Percentiles rank a stretch among this genome's conserved stretches.
Evolutionary conservation across 2,329 filamentous ascomycete species (phyloP).

Genomic region (Fusarium verrucosum): DNA sequence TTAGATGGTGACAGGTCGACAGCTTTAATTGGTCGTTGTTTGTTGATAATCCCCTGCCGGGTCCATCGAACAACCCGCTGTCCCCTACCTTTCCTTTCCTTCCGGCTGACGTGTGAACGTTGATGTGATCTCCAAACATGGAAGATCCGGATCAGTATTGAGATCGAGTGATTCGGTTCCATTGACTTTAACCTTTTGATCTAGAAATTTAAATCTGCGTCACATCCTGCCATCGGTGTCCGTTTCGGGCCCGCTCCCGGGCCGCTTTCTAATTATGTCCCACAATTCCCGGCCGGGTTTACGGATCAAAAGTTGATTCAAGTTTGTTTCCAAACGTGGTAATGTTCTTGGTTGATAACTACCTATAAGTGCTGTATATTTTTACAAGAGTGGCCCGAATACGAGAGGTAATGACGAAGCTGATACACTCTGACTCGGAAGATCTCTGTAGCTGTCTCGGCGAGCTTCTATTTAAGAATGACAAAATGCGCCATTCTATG

Average conservation of each 20-base stretch:
- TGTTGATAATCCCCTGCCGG: slow-evolving; percentile 1
- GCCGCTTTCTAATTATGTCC: background rate
- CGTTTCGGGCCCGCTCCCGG: background rate
- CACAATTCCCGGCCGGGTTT: slow-evolving; percentile 3
- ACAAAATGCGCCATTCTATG: too few relatives aligned
- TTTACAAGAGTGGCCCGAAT: too few relatives aligned
- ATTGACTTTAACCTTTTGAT: background rate
- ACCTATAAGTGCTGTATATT: too few relatives aligned
- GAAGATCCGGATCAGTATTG: too few relatives aligned
- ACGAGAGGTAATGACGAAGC: too few relatives aligned
- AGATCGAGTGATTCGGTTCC: background rate
- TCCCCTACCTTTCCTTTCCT: background rate
- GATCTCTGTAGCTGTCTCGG: too few relatives aligned
- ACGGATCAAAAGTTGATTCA: background rate
- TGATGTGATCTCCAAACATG: background rate
- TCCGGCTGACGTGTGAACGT: background rate
- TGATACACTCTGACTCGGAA: too few relatives aligned
- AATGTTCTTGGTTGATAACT: too few relatives aligned
- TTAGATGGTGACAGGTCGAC: background rate
- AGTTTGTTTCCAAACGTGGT: background rate
- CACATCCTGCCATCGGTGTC: slow-evolving; percentile 11
- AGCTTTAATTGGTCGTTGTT: background rate
- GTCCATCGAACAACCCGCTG: background rate
- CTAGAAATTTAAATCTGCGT: background rate
- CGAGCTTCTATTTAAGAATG: too few relatives aligned